Evolutionary conservation across 371 early-diverging fungal genomes (phyloP).

Genomic region (Coemansia sp.): DNA sequence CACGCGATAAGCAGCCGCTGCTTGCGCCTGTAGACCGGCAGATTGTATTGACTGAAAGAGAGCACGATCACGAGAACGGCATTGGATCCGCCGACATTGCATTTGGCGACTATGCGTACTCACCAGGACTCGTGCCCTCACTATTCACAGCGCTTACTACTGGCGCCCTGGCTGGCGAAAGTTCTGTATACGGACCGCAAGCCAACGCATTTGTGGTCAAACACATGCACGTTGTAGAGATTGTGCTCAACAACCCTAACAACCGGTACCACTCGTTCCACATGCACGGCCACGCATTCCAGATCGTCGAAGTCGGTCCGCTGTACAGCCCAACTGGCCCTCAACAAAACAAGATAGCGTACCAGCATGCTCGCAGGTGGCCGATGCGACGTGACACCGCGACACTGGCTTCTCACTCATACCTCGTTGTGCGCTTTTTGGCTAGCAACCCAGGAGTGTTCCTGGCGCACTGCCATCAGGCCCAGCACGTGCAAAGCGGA

Average conservation of each 20-base stretch:
- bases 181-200: conserved; percentile 62
- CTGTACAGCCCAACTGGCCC: no score
- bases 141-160: conserved; percentile 65
- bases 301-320: conserved; percentile 61
- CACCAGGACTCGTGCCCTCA: conserved; percentile 62
- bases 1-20: conserved; percentile 6
- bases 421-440: conserved; percentile 62
- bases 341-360: no score
- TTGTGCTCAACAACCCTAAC: conserved; percentile 67
- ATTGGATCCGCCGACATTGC: conserved; percentile 64
- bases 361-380: not conserved
- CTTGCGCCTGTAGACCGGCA: conserved; percentile 10
- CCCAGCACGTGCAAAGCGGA: conserved; percentile 73
- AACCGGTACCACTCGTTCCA: conserved; percentile 75
- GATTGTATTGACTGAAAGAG: conserved; percentile 2
- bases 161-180: conserved; percentile 58
- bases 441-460: conserved; percentile 79
- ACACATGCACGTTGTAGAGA: conserved; percentile 58
- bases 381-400: not conserved
- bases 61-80: conserved; percentile 44
- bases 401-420: conserved; percentile 56
- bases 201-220: conserved; percentile 37
- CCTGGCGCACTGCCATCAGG: conserved; percentile 80
- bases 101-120: not conserved
- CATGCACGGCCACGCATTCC: conserved; percentile 81